Evolutionary conservation across 2,329 filamentous ascomycete species (phyloP).

Genomic region (Cytospora leucostoma): DNA sequence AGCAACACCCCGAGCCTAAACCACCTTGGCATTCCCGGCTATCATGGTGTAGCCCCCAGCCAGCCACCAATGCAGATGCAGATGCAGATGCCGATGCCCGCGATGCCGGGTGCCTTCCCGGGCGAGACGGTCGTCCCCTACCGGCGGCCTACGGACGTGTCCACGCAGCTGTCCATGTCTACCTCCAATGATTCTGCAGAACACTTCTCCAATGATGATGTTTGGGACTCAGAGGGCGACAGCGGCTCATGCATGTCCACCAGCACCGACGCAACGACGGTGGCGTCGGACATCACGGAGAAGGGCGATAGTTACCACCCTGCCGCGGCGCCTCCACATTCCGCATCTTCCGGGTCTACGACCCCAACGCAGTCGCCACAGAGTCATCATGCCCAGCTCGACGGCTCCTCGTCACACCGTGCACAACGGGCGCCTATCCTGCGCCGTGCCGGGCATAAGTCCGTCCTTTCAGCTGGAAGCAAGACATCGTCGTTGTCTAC

Average conservation of each 20-base stretch:
- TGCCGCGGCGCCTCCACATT: conserved; percentile 1
- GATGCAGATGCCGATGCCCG: background rate
- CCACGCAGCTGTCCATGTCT: conserved; percentile 20
- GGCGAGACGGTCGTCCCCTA: conserved; percentile 21
- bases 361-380: conserved; percentile 12
- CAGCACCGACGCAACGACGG: conserved; percentile 27
- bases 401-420: background rate
- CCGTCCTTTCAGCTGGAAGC: conserved; percentile 18
- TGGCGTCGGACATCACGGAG: conserved; percentile 27
- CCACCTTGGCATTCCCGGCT: background rate
- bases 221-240: conserved; percentile 27
- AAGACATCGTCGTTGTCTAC: conserved; percentile 8
- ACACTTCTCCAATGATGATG: conserved; percentile 17
- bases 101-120: conserved; percentile 26
- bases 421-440: conserved; percentile 15
- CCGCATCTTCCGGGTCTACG: conserved; percentile 7
- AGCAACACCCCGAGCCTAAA: conserved; percentile 3
- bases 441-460: conserved; percentile 15
- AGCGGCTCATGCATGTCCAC: conserved; percentile 26
- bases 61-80: conserved; percentile 8
- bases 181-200: conserved; percentile 22
- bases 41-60: background rate
- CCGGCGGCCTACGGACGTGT: conserved; percentile 25
- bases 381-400: conserved; percentile 1
- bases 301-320: conserved; percentile 21